Evolutionary conservation across 768 basidiomycete species (phyloP).

Genomic region (Stropharia rugosoannulata): DNA sequence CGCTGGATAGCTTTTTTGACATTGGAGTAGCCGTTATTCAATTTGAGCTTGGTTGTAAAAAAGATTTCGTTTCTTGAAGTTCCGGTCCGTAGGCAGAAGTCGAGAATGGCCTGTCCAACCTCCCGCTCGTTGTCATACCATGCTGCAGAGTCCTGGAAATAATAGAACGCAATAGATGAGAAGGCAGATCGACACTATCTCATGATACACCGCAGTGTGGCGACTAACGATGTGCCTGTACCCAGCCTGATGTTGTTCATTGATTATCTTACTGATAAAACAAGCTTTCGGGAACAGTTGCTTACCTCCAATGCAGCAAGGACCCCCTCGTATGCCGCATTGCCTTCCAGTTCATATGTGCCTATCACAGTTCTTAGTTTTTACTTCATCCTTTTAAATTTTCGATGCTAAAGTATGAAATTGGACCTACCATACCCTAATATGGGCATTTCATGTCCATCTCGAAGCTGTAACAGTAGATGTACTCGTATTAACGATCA

Average conservation of each 20-base stretch:
- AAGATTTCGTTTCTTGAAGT: constrained; percentile 60
- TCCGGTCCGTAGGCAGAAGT: constrained; percentile 45
- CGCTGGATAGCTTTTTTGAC: constrained; percentile 48
- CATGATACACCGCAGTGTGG: constrained; percentile 3
- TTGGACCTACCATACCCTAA: constrained; percentile 51
- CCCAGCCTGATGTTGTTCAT: constrained; percentile 41
- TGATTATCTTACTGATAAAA: constrained; percentile 1
- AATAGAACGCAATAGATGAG: constrained; percentile 12
- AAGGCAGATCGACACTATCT: constrained; percentile 20
- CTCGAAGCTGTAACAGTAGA: constrained; percentile 12
- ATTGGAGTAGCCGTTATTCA: constrained; percentile 51
- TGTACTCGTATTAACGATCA: too few relatives aligned
- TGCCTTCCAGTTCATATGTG: constrained; percentile 64
- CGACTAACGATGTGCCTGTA: constrained; percentile 60
- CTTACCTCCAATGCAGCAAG: constrained; percentile 60
- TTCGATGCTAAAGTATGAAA: background rate
- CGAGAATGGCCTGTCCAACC: constrained; percentile 58
- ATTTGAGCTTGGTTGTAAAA: constrained; percentile 70
- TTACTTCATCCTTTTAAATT: background rate
- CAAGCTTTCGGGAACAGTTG: constrained; percentile 11
- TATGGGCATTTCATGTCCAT: constrained; percentile 46
- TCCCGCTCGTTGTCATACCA: constrained; percentile 69
- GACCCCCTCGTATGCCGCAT: constrained; percentile 54
- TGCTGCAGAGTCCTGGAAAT: constrained; percentile 42
- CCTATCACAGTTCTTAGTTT: constrained; percentile 26